Base-by-base conservation (phyloP, 1,139 yeast species). In the Geotrichum histeridarum region DNA sequence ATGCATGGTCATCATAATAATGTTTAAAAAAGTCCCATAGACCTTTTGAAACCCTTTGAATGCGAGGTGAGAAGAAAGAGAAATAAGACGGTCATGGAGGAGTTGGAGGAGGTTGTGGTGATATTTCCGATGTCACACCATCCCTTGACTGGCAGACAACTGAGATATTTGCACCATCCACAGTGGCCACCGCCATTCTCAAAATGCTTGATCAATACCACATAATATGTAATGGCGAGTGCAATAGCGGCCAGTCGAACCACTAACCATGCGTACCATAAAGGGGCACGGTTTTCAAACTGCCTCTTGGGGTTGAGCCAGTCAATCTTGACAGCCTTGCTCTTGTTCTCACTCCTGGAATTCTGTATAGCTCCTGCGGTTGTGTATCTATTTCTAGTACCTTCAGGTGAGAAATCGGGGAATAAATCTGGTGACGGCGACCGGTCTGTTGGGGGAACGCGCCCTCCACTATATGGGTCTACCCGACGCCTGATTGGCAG, bases 151-250 rank as follows among this genome's bases (percentile, higher is more conserved):
- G 91, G 91, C 27, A 85, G 67, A 64, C 91, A 85, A 61, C 82
- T 82, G 61, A 85, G 74, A 64, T 84, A 84, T 66, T 83, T 83
- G 71, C 91, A 85, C 91, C 91, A 85, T 12, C 72, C 67, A 67
- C 91, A 84, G 49, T 74, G 69, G 7, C 76, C 75, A 2, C 76
- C 72, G 3, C 76, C 73, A 17, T 68, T 67, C 54, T 76, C 76
- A 63, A 83, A 81, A 60, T 81, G 80, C 53, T 70, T 68, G 15
- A 75, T 69, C 53, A 85, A 70, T 15, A 77, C 69, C 14, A 71
- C 81, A 64, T 81, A 80, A 67, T 77, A 82, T 0, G 79, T 72
- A 2, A 83, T 67, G 1, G 77, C 73, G 47, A 83, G 68, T 0
- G 71, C 76, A 15, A 82, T 63, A n/a, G 79, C 71, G 0, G 73